Conservation (phyloP, 169 alveolate species). For the Babesia bovis region DNA sequence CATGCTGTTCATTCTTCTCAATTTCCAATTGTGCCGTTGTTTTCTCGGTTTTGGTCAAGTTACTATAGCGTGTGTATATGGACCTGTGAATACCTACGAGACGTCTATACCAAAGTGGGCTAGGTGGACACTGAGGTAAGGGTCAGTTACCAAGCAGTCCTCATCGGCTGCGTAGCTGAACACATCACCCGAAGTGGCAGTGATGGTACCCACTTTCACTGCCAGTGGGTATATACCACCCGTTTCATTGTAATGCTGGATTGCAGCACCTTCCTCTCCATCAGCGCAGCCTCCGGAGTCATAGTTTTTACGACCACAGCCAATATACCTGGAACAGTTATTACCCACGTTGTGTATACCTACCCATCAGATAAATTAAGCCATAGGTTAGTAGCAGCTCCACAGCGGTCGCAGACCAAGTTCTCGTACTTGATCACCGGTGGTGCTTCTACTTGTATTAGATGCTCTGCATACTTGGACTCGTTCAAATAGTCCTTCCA, state of each 20-base stretch:
- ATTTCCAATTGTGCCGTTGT: conserved; percentile 82
- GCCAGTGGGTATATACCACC: conserved; percentile 85
- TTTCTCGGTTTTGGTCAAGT: conserved; percentile 81
- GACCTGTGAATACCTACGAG: conserved; percentile 60
- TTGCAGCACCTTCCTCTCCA: conserved; percentile 89
- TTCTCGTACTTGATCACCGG: conserved; percentile 46
- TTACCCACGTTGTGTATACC: background rate
- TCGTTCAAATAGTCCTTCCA: conserved; percentile 33
- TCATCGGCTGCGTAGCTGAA: conserved; percentile 89
- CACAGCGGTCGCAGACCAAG: conserved; percentile 67
- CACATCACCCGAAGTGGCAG: conserved; percentile 88
- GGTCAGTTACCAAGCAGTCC: conserved; percentile 84
- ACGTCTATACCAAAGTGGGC: conserved; percentile 87
- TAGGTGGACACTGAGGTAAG: conserved; percentile 83
- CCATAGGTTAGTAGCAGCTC: conserved; percentile 71
- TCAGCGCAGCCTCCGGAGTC: conserved; percentile 86
- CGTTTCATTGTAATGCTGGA: conserved; percentile 80
- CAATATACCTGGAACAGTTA: conserved; percentile 73
- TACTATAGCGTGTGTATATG: conserved; percentile 5
- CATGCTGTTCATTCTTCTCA: conserved; percentile 79
- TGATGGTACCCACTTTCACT: conserved; percentile 91
- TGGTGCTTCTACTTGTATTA: conserved; percentile 64
- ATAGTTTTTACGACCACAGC: conserved; percentile 86
- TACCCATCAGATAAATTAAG: conserved; percentile 75
- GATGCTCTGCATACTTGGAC: conserved; percentile 64